A percentile compares a stretch with the other conserved stretches of the same genome.
Conservation (phyloP, 192 early-diverging fungal genomes). For the Umbelopsis isabellina region DNA sequence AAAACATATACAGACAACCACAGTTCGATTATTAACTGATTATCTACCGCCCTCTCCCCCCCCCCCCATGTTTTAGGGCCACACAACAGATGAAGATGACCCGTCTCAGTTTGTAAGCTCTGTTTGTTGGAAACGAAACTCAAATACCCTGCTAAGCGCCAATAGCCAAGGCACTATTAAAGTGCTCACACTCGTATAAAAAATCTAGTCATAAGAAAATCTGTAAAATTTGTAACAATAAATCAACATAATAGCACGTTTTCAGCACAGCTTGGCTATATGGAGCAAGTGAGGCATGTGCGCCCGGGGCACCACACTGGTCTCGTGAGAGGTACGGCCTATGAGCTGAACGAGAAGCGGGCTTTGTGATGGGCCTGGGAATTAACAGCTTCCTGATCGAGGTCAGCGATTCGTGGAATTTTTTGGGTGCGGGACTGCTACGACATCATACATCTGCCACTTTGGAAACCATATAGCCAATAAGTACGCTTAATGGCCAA, state of each 20-base stretch:
- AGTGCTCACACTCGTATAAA: constrained; percentile 73
- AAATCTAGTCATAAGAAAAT: not conserved
- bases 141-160: constrained; percentile 78
- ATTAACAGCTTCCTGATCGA: not conserved
- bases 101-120: constrained; percentile 84
- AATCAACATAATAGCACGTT: constrained; percentile 8
- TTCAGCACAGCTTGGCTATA: not conserved
- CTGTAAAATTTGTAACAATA: constrained; percentile 2
- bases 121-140: constrained; percentile 87
- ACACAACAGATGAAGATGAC: constrained; percentile 58
- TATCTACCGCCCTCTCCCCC: not conserved
- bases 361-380: not conserved
- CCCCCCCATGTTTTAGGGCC: constrained; percentile 45
- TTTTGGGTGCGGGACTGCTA: not conserved
- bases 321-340: too few relatives aligned
- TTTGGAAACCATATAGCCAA: constrained; percentile 13
- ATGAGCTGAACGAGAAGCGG: too few relatives aligned
- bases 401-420: not conserved
- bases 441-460: not conserved
- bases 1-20: not conserved
- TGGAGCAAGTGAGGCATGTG: not conserved
- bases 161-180: constrained; percentile 92
- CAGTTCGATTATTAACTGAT: not conserved
- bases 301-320: too few relatives aligned
- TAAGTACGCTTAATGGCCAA: not conserved